Conservation (phyloP, 2,329 filamentous ascomycete species). For the Laburnicola sp. region DNA sequence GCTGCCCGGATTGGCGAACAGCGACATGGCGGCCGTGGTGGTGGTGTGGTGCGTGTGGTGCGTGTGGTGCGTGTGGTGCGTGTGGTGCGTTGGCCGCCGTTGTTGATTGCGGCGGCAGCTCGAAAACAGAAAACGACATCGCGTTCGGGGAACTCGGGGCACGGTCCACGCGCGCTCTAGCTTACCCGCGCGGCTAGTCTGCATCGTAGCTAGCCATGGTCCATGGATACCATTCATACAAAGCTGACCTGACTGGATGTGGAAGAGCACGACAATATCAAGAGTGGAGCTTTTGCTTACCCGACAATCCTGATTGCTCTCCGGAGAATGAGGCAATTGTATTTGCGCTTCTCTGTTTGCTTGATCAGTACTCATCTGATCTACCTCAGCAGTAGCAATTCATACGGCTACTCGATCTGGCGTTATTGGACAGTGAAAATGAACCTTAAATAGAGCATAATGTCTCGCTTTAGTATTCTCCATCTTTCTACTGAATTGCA, state of each 20-base stretch:
- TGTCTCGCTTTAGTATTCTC: no score
- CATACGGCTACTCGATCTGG: slow-evolving; percentile 3
- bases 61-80: slow-evolving; percentile 1
- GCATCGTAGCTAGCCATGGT: background rate
- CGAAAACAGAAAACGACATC: slow-evolving; percentile 31
- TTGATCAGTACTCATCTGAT: background rate
- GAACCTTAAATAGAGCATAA: no score
- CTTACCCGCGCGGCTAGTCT: slow-evolving; percentile 12
- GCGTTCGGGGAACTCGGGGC: slow-evolving; percentile 26
- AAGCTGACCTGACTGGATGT: background rate
- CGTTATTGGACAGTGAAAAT: no score
- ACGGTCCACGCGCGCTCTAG: slow-evolving; percentile 20
- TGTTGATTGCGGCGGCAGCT: slow-evolving; percentile 30
- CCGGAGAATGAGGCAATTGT: background rate
- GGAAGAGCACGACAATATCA: background rate
- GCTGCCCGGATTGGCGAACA: slow-evolving; percentile 38
- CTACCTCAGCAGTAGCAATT: background rate
- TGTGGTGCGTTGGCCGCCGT: slow-evolving; percentile 14
- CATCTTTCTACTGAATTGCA: no score
- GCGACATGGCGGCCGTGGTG: slow-evolving; percentile 30
- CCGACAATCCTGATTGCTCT: background rate
- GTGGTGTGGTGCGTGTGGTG: slow-evolving; percentile 12
- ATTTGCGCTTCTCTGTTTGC: slow-evolving; percentile 1
- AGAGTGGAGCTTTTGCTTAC: background rate
- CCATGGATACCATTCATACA: slow-evolving; percentile 5